Evolutionary conservation across 306 rosid genomes (phyloP).

Genomic region (Erythrophleum fordii): DNA sequence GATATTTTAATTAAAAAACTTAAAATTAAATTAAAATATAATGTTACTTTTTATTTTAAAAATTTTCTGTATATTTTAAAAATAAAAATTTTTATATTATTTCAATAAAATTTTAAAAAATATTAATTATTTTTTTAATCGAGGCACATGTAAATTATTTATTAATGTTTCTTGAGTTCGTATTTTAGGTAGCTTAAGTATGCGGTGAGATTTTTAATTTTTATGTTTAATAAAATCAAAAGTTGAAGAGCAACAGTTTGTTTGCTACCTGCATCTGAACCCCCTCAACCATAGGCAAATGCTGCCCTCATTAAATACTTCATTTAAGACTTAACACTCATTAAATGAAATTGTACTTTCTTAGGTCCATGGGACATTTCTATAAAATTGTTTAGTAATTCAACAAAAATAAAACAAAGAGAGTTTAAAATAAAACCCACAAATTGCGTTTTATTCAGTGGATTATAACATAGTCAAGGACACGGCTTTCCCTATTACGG

Average conservation of each 20-base stretch:
- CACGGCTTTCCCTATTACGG: conserved; percentile 16
- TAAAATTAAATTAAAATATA: too few species aligned
- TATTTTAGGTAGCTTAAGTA: neutral
- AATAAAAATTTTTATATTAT: too few species aligned
- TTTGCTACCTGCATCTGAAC: conserved; percentile 24
- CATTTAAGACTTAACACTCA: conserved; percentile 16
- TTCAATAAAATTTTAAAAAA: too few species aligned
- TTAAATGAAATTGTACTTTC: conserved; percentile 32
- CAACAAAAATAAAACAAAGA: conserved; percentile 6
- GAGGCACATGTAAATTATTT: neutral
- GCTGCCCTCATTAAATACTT: conserved; percentile 28
- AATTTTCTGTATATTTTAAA: too few species aligned
- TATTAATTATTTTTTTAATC: neutral
- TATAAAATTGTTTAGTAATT: conserved; percentile 13
- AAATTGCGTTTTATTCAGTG: neutral
- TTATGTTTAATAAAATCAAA: neutral
- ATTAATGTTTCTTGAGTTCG: neutral
- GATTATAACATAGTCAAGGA: conserved; percentile 23
- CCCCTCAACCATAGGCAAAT: conserved; percentile 3
- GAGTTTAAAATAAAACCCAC: neutral
- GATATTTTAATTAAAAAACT: too few species aligned
- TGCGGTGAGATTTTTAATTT: neutral
- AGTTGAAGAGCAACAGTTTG: neutral
- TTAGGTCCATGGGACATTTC: conserved; percentile 22
- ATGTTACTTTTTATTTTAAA: too few species aligned